phyloP scores from a whole-genome alignment of 177 flowering plant species.

The Telopea speciosissima region DNA sequence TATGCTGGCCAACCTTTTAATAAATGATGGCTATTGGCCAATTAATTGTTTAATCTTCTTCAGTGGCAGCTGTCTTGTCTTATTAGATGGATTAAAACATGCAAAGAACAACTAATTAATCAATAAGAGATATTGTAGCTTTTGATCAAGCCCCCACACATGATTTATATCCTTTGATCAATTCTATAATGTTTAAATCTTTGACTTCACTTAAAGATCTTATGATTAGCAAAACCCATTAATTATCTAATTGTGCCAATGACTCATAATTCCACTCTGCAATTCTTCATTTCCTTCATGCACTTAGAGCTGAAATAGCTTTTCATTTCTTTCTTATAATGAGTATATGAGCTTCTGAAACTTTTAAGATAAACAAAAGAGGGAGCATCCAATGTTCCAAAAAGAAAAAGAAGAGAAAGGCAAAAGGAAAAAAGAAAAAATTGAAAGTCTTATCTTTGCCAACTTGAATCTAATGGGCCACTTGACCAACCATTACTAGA shows the following conservation, averaged over 20 bases:
- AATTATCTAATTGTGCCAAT: neutral
- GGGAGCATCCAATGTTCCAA: constrained; percentile 21
- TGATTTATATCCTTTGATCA: too few species aligned
- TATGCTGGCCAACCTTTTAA: too few species aligned
- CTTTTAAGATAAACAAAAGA: constrained; percentile 7
- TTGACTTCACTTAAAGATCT: too few species aligned
- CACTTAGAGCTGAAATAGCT: neutral
- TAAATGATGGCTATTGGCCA: too few species aligned
- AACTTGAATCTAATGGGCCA: neutral
- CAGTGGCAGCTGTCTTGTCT: neutral
- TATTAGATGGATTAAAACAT: constrained; percentile 2
- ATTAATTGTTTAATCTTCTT: too few species aligned
- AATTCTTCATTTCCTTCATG: neutral
- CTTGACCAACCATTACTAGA: neutral
- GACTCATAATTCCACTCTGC: constrained; percentile 10
- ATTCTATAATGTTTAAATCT: too few species aligned
- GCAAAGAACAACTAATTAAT: neutral
- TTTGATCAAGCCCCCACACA: too few species aligned
- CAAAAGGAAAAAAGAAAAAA: neutral
- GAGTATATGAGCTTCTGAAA: constrained; percentile 5
- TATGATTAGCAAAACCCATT: neutral
- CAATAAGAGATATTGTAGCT: too few species aligned
- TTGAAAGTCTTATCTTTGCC: neutral
- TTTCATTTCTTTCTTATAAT: neutral
- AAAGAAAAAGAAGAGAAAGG: neutral